Evolutionary conservation across 2,329 filamentous ascomycete species (phyloP), one percentile per base, ranked within the genome.

Genomic region (Ophiosphaerella herpotricha): DNA sequence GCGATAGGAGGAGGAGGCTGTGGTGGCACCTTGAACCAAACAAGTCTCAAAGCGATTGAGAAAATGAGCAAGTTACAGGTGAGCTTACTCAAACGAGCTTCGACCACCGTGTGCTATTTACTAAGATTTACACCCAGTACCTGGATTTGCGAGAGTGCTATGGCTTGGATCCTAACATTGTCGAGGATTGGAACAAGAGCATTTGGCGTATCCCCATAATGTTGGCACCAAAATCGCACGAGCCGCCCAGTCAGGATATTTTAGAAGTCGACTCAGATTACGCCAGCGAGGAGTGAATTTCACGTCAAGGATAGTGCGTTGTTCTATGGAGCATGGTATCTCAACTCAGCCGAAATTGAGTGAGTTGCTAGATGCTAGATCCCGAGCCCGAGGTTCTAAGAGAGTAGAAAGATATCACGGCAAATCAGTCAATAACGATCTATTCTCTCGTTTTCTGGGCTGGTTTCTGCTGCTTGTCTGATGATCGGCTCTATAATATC

Each of bases 191-290:
- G 39, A 70, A 72, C 35, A 35, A 41, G 12, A 48, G 63, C 1
- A 38, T 49, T n/a, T 71, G 68, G 66, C 53, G 50, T 9, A 66
- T 72, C 11, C 50, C 54, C 18, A 46, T 63, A 14, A 48, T 66
- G 29, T 58, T 67, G 23, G 52, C 61, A 16, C 67, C 69, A 4
- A 46, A 45, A 21, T 37, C 54, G 2, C 40, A 41, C 6, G 31
- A 39, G 0, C 26, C 32, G 6, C 34, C 57, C 11, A 50, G 39
- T 9, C 49, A 58, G 13, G 46, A 48, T 16, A 24, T 64, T 5
- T 67, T 73, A 40, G 70, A 73, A 33, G 68, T 71, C 2, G 70
- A 72, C 52, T 67, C 69, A 0, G 58, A 53, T 6, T 72, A 71
- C 36, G 36, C 60, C 31, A 49, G 7, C 42, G 39, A 40, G 9